Conservation (phyloP, 2,329 filamentous ascomycete genomes). For the Sclerotinia borealis region DNA sequence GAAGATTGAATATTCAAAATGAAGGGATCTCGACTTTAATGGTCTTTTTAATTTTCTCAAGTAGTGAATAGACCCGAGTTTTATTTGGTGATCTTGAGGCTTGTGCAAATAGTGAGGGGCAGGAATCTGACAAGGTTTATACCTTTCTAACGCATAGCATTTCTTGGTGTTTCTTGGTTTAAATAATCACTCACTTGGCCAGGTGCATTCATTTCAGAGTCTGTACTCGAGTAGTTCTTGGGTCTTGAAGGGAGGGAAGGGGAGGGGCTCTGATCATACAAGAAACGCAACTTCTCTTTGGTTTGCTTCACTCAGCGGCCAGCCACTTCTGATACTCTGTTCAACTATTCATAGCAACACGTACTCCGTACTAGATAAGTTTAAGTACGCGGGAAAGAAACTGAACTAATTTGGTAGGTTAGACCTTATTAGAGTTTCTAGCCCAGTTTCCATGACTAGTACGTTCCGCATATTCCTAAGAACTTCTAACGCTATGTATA, state of each 20-base stretch:
- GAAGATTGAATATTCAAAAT: not conserved
- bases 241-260: not conserved
- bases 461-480: no score
- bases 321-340: not conserved
- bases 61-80: slow-evolving; percentile 4
- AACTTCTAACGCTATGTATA: no score
- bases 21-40: not conserved
- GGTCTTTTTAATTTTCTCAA: not conserved
- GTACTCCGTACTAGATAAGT: no score
- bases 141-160: not conserved
- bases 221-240: not conserved
- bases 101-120: slow-evolving; percentile 2
- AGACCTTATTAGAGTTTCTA: no score
- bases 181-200: not conserved
- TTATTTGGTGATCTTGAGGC: not conserved
- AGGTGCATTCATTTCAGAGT: not conserved
- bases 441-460: no score
- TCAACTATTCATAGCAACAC: no score
- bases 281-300: not conserved
- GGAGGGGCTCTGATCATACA: not conserved
- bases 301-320: not conserved
- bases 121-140: not conserved
- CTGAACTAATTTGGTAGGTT: no score
- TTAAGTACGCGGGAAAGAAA: no score
- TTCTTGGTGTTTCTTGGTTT: not conserved